A percentile compares a stretch with the other conserved stretches of the same genome.
Evolutionary conservation across 2,329 filamentous ascomycete species (phyloP).

Genomic region (Ophiosphaerella herpotricha): DNA sequence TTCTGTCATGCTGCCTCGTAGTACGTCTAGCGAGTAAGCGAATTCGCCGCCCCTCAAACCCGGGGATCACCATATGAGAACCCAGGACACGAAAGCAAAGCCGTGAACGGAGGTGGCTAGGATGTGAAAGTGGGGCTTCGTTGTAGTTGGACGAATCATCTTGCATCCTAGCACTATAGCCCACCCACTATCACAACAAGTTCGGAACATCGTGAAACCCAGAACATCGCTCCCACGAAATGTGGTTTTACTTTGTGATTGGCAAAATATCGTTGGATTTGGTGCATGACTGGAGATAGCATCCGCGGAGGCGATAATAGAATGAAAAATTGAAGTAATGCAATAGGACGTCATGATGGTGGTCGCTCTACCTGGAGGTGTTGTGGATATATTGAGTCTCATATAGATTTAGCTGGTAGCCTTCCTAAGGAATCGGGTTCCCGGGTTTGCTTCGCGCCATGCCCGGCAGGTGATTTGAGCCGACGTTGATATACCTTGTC

Average conservation of each 20-base stretch:
- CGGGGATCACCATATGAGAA: neutral
- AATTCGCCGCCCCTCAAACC: neutral
- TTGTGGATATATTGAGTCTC: constrained; percentile 9
- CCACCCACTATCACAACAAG: constrained; percentile 2
- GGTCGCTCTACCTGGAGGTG: neutral
- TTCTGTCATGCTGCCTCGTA: neutral
- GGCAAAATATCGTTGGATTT: neutral
- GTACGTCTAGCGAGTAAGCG: too few species aligned
- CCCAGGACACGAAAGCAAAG: neutral
- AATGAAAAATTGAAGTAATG: constrained; percentile 3
- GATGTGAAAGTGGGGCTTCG: neutral
- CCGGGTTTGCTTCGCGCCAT: constrained; percentile 9
- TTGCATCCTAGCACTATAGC: constrained; percentile 12
- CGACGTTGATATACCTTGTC: constrained; percentile 1
- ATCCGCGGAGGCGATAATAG: neutral
- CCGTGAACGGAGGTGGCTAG: neutral
- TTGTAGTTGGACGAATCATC: constrained; percentile 5
- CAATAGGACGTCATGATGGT: constrained; percentile 10
- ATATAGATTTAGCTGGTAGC: neutral
- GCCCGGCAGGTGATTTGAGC: constrained; percentile 2
- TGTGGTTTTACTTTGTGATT: neutral
- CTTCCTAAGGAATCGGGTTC: neutral
- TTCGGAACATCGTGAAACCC: constrained; percentile 13
- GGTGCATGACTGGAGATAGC: neutral
- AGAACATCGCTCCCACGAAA: neutral